These are phyloP conservation scores for Vishniacozyma victoriae DNA, from an alignment of 768 basidiomycete genomes.

Conservation along the genomic window DNA sequence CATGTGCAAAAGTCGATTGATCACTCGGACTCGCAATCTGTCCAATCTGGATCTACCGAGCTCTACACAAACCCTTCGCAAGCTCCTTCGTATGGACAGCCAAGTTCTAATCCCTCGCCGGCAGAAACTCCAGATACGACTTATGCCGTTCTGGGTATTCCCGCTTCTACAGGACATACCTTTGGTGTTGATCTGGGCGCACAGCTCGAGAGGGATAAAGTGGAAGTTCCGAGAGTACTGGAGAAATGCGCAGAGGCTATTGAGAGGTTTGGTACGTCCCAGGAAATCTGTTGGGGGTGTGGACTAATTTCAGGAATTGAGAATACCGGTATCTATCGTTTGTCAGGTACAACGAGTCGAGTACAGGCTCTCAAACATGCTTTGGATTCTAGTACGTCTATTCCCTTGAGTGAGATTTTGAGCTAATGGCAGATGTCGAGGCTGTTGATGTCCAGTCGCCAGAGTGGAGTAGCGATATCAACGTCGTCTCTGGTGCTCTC, in stretches of 20 bases:
- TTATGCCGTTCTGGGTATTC: constrained; percentile 26
- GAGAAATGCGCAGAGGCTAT: constrained; percentile 86
- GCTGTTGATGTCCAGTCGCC: constrained; percentile 76
- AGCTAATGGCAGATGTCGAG: constrained; percentile 61
- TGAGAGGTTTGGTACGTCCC: constrained; percentile 67
- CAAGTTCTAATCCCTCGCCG: constrained; percentile 5
- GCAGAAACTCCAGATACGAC: background rate
- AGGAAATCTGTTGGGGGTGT: background rate
- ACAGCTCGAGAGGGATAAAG: constrained; percentile 84
- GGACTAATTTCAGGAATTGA: constrained; percentile 49
- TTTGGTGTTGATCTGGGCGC: constrained; percentile 89
- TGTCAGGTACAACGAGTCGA: constrained; percentile 85
- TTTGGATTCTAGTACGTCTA: constrained; percentile 69
- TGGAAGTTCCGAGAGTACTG: constrained; percentile 81
- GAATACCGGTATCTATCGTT: constrained; percentile 83
- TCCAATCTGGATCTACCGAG: constrained; percentile 1
- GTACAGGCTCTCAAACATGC: constrained; percentile 73
- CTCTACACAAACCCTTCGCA: background rate
- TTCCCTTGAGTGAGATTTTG: constrained; percentile 5
- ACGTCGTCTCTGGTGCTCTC: constrained; percentile 86
- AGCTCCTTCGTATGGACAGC: constrained; percentile 34
- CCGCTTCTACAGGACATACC: constrained; percentile 54
- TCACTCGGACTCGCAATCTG: background rate
- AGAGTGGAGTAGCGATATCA: constrained; percentile 91
- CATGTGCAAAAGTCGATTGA: constrained; percentile 27